phyloP scores from a whole-genome alignment of 108 stramenopile genomes.

The Fragilariopsis cylindrus region DNA sequence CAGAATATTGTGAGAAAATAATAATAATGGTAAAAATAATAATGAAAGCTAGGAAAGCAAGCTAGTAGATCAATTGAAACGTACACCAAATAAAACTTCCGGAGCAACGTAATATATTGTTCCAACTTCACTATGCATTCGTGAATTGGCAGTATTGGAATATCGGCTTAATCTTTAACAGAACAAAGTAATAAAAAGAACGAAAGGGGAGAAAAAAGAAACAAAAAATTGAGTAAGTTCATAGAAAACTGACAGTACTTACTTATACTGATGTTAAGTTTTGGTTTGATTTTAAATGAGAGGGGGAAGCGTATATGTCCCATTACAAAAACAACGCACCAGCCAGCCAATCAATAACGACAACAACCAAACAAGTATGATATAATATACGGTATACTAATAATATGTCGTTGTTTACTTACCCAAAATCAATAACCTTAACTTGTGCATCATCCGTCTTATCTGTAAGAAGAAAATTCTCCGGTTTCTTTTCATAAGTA shows the following conservation, averaged over 20 bases:
- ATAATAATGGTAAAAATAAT: constrained; percentile 12
- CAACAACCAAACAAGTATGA: no score
- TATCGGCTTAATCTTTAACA: no score
- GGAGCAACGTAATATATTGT: constrained; percentile 84
- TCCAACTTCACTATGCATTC: constrained; percentile 29
- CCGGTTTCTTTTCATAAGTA: constrained; percentile 30
- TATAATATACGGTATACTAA: no score
- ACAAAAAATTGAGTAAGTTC: no score
- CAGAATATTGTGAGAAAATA: neutral
- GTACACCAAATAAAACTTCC: constrained; percentile 39
- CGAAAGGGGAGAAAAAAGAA: no score
- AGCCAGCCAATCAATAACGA: no score
- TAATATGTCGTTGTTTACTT: constrained; percentile 6
- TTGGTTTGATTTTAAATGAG: no score
- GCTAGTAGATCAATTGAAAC: neutral
- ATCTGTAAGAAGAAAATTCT: constrained; percentile 59
- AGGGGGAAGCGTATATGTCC: no score
- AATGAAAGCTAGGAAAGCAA: neutral
- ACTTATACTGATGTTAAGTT: no score
- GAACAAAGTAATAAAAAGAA: no score
- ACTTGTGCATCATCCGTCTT: constrained; percentile 35
- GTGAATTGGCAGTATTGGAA: neutral
- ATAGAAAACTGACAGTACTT: no score
- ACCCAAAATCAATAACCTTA: constrained; percentile 91
- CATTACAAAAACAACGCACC: no score